Evolutionary conservation across 768 basidiomycete genomes (phyloP), one percentile per base, ranked within the genome.

Genomic region (Naganishia vaughanmartiniae): DNA sequence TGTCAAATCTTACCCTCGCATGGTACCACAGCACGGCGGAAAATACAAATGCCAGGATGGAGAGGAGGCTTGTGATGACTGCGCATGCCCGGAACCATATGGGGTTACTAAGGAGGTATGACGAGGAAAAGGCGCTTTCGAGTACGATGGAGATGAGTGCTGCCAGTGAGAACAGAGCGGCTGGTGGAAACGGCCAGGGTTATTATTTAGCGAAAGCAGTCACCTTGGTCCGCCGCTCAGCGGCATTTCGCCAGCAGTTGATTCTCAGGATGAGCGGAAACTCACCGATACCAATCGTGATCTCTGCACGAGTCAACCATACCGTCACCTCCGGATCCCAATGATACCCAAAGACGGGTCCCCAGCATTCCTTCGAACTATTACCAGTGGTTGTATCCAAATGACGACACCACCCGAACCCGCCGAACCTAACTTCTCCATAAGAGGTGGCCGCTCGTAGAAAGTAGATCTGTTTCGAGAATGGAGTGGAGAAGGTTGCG

Each of bases 401-500:
- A 15, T 42, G 14, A 24, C 63, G 28, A 36, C 66, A 72, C 71
- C 71, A 77, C 0, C 77, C 80, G 63, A 75, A 77, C 2, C 66
- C 67, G 4, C 78, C 78, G 56, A 75, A 77, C 11, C 56, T 28
- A 19, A 69, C 51, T 28, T 54, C 36, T 10, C 54, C 53, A 48
- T 53, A 63, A 6, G 26, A 28, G 53, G 46, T 26, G 30, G 33
- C 31, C n/a, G 30, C 45, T 0, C 70, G n/a, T 17, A 80, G 70
- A 70, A 75, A 80, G 69, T 73, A 76, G 66, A 80, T 76, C 1
- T 70, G 68, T 31, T 67, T 55, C 56, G 78, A 77, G 72, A 73
- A 79, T 12, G 79, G 79, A 0, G 75, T 74, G 12, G 78, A 78
- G 66, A 80, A 78, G 21, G 77, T 74, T 36, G 72, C 72, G 33